phyloP scores from a whole-genome alignment of 345 rosid genomes.

The Odontarrhena argentea region DNA sequence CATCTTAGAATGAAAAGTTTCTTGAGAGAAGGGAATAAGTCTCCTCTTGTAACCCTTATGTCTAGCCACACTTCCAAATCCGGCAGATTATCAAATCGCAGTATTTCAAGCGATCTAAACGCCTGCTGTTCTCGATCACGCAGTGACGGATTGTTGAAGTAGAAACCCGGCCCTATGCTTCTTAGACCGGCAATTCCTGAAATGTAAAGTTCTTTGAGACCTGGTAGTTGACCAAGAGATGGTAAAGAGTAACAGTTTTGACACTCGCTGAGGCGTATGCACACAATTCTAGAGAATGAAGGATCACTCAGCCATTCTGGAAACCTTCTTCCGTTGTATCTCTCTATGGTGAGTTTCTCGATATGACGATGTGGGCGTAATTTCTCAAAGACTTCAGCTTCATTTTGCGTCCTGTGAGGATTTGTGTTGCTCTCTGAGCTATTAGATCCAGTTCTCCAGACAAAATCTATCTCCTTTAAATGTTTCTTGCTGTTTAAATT shows the following conservation, averaged over 20 bases:
- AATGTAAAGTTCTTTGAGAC: conserved; percentile 46
- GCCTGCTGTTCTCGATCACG: conserved; percentile 33
- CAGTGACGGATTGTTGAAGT: conserved; percentile 8
- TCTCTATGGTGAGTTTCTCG: conserved; percentile 38
- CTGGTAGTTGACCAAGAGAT: conserved; percentile 45
- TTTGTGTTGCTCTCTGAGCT: conserved; percentile 34
- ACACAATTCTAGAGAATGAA: conserved; percentile 35
- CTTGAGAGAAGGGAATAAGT: conserved; percentile 45
- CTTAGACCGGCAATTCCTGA: conserved; percentile 37
- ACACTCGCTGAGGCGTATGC: conserved; percentile 38
- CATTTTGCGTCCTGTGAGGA: conserved; percentile 25
- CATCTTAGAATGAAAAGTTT: conserved; percentile 41
- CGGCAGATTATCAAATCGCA: conserved; percentile 37
- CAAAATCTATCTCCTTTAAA: conserved; percentile 40
- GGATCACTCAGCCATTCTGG: conserved; percentile 46
- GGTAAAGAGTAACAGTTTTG: conserved; percentile 46
- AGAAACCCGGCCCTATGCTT: conserved; percentile 41
- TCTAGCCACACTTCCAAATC: conserved; percentile 44
- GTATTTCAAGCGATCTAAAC: conserved; percentile 41
- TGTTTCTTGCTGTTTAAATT: conserved; percentile 37
- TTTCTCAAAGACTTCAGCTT: conserved; percentile 39
- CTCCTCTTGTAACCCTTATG: conserved; percentile 19
- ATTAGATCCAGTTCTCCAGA: conserved; percentile 39
- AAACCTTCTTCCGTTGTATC: conserved; percentile 42
- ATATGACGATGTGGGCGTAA: conserved; percentile 43